Conservation (phyloP, 768 basidiomycete species). For the Mycena rebaudengoi region DNA sequence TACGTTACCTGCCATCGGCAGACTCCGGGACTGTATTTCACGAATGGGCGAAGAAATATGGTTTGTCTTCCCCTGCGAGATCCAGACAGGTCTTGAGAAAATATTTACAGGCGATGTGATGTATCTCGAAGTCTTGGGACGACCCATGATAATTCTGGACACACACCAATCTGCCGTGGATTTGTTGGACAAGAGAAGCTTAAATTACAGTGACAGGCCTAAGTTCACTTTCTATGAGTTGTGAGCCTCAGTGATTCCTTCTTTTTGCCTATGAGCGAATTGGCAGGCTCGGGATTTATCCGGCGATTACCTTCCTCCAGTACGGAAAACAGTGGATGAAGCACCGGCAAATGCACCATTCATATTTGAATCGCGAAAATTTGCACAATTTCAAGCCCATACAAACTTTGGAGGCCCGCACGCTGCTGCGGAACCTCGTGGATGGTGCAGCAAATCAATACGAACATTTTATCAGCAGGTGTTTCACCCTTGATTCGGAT, state of each 20-base stretch:
- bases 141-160: constrained; percentile 25
- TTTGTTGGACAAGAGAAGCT: constrained; percentile 40
- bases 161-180: constrained; percentile 32
- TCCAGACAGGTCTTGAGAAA: neutral
- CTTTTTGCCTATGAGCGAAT: neutral
- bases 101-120: constrained; percentile 12
- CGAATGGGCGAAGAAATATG: constrained; percentile 31
- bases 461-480: neutral
- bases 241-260: constrained; percentile 12
- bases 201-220: constrained; percentile 34
- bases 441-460: neutral
- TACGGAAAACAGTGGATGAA: constrained; percentile 28
- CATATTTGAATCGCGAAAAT: constrained; percentile 27
- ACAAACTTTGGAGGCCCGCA: constrained; percentile 37
- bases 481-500: neutral
- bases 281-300: constrained; percentile 25
- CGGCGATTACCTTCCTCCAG: constrained; percentile 11
- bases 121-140: constrained; percentile 30
- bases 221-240: constrained; percentile 26
- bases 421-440: constrained; percentile 23
- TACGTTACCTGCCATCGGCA: constrained; percentile 26
- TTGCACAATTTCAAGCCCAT: constrained; percentile 30
- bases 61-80: no score
- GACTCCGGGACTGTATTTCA: constrained; percentile 23
- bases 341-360: constrained; percentile 27